Percentiles rank a stretch among this genome's conserved stretches.
Evolutionary conservation across 139 green algal genomes (phyloP).

Genomic region (Nannochloris sp.): DNA sequence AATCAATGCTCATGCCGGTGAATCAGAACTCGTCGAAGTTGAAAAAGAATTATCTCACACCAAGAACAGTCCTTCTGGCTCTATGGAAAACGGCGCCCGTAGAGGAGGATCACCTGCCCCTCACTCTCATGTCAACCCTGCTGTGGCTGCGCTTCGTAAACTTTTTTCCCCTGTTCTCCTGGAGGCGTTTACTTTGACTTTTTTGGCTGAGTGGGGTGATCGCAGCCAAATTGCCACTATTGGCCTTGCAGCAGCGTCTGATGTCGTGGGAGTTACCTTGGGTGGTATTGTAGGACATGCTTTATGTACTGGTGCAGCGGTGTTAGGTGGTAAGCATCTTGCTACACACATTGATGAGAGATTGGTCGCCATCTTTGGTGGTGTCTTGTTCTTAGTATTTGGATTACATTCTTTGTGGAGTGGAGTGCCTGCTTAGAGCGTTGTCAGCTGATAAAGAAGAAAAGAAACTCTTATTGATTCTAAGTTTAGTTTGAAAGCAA

Average conservation of each 20-base stretch:
- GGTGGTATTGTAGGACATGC: constrained; percentile 88
- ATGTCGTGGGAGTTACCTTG: constrained; percentile 85
- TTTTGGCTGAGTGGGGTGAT: constrained; percentile 98
- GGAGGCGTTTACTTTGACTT: constrained; percentile 94
- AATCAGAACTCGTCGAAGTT: constrained; percentile 64
- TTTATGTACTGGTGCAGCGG: constrained; percentile 87
- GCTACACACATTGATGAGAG: constrained; percentile 86
- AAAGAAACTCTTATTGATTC: too few relatives aligned
- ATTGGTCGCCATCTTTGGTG: constrained; percentile 69
- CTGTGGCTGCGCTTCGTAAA: constrained; percentile 25
- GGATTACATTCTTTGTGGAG: constrained; percentile 54
- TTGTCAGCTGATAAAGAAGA: not conserved
- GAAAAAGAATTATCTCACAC: constrained; percentile 45
- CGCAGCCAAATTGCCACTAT: constrained; percentile 91
- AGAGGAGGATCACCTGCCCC: not conserved
- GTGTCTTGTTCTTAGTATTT: constrained; percentile 88
- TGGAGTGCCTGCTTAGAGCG: constrained; percentile 5
- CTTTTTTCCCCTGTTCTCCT: constrained; percentile 83
- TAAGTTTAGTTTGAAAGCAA: too few relatives aligned
- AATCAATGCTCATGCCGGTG: constrained; percentile 17
- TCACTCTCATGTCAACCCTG: not conserved
- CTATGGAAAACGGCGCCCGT: not conserved
- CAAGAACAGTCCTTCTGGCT: not conserved
- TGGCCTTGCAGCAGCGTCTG: constrained; percentile 74
- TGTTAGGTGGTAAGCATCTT: constrained; percentile 88